Conservation (phyloP, 805 yeast genomes). For the Candida pseudofarinosa region DNA sequence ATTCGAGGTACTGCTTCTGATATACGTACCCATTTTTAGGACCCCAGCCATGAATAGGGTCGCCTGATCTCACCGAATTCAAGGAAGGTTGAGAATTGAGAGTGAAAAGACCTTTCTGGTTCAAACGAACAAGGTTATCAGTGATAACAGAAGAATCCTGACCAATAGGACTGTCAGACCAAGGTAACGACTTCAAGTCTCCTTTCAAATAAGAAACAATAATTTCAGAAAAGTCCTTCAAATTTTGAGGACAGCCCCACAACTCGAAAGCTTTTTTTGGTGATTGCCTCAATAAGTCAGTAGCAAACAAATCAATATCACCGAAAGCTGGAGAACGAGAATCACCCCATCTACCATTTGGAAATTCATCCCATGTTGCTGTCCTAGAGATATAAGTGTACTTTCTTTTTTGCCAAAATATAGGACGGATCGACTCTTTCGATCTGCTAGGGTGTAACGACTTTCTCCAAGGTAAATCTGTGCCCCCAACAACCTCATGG, state of each 20-base stretch:
- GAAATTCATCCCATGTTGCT: constrained; percentile 95
- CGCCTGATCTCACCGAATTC: constrained; percentile 70
- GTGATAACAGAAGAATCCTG: constrained; percentile 67
- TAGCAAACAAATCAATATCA: constrained; percentile 77
- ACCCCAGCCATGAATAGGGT: constrained; percentile 88
- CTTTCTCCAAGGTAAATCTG: constrained; percentile 81
- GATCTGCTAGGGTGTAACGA: constrained; percentile 77
- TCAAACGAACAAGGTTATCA: constrained; percentile 56
- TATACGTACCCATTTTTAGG: constrained; percentile 89
- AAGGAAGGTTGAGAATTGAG: constrained; percentile 94
- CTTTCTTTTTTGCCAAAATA: constrained; percentile 93
- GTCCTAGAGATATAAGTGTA: constrained; percentile 86
- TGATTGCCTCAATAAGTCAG: constrained; percentile 77
- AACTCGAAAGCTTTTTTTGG: constrained; percentile 74
- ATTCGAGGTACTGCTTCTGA: constrained; percentile 90
- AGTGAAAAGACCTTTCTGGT: constrained; percentile 67
- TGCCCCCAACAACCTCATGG: constrained; percentile 37
- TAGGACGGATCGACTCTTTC: constrained; percentile 84
- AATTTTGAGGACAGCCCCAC: constrained; percentile 78
- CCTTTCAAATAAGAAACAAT: constrained; percentile 71
- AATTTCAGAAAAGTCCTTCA: constrained; percentile 58
- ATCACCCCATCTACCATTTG: constrained; percentile 99
- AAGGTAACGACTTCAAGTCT: constrained; percentile 71
- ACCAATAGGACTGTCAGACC: constrained; percentile 91
- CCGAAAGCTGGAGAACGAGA: constrained; percentile 97